A percentile compares a stretch with the other conserved stretches of the same genome.
phyloP scores from a whole-genome alignment of 2,329 filamentous ascomycete genomes.

The Aureobasidium sp. region DNA sequence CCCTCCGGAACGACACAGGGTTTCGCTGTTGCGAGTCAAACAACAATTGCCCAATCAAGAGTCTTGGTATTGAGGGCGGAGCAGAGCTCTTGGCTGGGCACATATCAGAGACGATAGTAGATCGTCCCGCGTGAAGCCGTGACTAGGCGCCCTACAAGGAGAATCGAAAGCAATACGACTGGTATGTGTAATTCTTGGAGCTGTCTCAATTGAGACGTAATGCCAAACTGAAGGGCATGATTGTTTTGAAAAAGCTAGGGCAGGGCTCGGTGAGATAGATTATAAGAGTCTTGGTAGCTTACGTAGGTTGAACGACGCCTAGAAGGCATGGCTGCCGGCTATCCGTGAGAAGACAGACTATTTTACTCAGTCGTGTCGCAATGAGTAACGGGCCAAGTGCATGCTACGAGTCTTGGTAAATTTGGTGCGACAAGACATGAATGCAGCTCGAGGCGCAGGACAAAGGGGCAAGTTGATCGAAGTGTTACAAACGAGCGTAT shows the following conservation, averaged over 20 bases:
- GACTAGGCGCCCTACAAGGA: no score
- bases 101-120: background rate
- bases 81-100: background rate
- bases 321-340: background rate
- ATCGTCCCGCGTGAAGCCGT: background rate
- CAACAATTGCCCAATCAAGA: background rate
- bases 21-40: background rate
- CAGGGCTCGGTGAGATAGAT: background rate
- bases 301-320: slow-evolving; percentile 1
- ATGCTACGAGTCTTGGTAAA: slow-evolving; percentile 6
- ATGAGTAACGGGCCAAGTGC: slow-evolving; percentile 8
- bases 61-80: slow-evolving; percentile 2
- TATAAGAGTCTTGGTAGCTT: slow-evolving; percentile 8
- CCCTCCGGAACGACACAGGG: background rate
- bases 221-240: background rate
- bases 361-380: background rate
- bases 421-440: background rate
- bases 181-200: background rate
- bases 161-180: background rate
- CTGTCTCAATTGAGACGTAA: background rate
- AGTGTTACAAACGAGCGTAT: background rate
- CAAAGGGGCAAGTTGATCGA: background rate
- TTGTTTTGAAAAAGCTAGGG: background rate
- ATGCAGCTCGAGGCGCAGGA: background rate
- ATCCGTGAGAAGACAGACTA: background rate